Evolutionary conservation across 2,329 filamentous ascomycete genomes (phyloP).

Genomic region (Metarhizium robertsii): DNA sequence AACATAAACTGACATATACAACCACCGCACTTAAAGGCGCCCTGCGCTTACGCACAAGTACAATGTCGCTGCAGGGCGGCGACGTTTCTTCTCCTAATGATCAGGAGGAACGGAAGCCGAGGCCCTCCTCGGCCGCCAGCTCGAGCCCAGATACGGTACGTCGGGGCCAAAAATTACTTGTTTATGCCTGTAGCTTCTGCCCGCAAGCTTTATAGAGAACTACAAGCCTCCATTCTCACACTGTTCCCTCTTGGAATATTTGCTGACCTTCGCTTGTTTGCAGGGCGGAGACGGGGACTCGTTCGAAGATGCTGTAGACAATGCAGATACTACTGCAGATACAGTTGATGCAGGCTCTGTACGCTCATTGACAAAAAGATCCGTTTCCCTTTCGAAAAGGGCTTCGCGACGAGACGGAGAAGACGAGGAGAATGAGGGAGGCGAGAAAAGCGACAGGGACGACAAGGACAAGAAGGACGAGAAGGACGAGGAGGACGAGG

Average conservation of each 20-base stretch:
- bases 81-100: constrained; percentile 17
- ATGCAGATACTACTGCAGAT: constrained; percentile 37
- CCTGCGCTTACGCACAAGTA: constrained; percentile 7
- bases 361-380: constrained; percentile 52
- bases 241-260: neutral
- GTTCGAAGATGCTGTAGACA: constrained; percentile 76
- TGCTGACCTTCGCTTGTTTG: constrained; percentile 9
- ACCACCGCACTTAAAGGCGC: neutral
- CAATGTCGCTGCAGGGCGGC: constrained; percentile 26
- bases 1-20: neutral
- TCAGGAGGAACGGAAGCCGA: constrained; percentile 14
- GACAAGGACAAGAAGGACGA: neutral
- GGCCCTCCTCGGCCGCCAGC: constrained; percentile 21
- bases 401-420: constrained; percentile 11
- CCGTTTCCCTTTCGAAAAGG: constrained; percentile 24
- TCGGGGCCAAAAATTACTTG: constrained; percentile 1
- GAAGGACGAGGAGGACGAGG: neutral
- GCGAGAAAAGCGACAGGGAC: neutral
- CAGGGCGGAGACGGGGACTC: constrained; percentile 27
- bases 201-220: neutral
- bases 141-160: constrained; percentile 20
- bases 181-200: neutral
- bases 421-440: neutral
- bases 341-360: constrained; percentile 57
- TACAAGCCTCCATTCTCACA: neutral